These are phyloP conservation scores for Celoporthe dispersa DNA, from an alignment of 2,329 filamentous ascomycete species.

Conservation along the genomic window DNA sequence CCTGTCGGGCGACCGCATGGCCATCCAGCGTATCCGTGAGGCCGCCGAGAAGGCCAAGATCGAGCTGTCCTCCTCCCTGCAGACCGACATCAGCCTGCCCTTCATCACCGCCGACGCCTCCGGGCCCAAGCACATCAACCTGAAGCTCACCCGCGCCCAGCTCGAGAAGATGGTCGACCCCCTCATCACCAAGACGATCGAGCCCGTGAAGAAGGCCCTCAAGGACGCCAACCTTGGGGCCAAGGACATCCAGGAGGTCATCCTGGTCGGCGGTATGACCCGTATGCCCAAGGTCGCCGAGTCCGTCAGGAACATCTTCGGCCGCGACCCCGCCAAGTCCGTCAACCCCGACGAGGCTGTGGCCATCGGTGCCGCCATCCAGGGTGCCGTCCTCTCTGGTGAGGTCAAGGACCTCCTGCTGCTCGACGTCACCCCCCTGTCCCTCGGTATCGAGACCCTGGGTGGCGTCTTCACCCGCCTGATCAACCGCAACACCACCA, in stretches of 20 bases:
- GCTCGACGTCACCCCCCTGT: slow-evolving; percentile 93
- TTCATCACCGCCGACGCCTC: slow-evolving; percentile 97
- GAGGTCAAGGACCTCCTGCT: slow-evolving; percentile 96
- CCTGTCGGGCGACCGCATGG: slow-evolving; percentile 91
- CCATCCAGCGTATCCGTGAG: slow-evolving; percentile 98
- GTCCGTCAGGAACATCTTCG: slow-evolving; percentile 96
- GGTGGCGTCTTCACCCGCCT: slow-evolving; percentile 97
- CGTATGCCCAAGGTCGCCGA: slow-evolving; percentile 98
- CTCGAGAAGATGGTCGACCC: slow-evolving; percentile 93
- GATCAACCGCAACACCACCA: slow-evolving; percentile 99
- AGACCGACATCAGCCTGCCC: slow-evolving; percentile 97
- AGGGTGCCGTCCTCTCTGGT: slow-evolving; percentile 94
- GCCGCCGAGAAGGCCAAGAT: slow-evolving; percentile 99
- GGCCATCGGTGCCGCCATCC: slow-evolving; percentile 94
- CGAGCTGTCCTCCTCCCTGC: slow-evolving; percentile 90
- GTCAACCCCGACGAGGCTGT: slow-evolving; percentile 99
- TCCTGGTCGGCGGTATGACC: slow-evolving; percentile 98
- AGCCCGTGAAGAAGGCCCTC: slow-evolving; percentile 93
- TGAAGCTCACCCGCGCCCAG: slow-evolving; percentile 88
- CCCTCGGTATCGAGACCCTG: slow-evolving; percentile 97
- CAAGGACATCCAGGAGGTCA: slow-evolving; percentile 96
- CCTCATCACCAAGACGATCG: slow-evolving; percentile 82
- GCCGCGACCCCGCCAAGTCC: slow-evolving; percentile 94
- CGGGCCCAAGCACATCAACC: slow-evolving; percentile 98
- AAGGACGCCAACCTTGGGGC: slow-evolving; percentile 92